Base-by-base conservation (phyloP, 1,139 yeast species). In the Lodderomyces margitis region DNA sequence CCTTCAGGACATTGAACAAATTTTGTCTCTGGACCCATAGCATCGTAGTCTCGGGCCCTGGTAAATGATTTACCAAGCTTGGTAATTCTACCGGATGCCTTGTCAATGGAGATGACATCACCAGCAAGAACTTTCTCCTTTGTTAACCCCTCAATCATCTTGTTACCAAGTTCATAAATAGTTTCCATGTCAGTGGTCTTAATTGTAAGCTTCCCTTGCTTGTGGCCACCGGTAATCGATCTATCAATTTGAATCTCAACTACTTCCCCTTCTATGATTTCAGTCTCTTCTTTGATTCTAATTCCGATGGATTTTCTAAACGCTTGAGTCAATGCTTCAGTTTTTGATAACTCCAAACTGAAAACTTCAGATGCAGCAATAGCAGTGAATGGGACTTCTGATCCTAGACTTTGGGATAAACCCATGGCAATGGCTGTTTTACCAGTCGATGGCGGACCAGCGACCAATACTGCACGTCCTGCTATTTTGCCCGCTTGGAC, bases 121-220 rank as follows among this genome's bases (percentile, higher is more conserved):
- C 99, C 99, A 2, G 98, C 98, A 55, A 92, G 78, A 24, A 94
- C 94, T 61, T 92, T 94, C 64, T 94, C 98, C 64, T 87, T 87
- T 45, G 96, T 83, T 58, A 92, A 76, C 16, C 96, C 92, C 55
- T 94, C 98, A 61, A 94, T 92, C 97, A 92, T 92, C 66, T 94
- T 92, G 60, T 86, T 85, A 46, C 98, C 98, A 56, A 94, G 75
- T 68, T 92, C 99, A 66, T 94, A 92, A 49, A 92, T 87, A 23
- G 98, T 92, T 68, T 94, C 98, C 98, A 94, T 94, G 63, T 94
- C 98, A 12, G 98, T 92, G 34, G 98, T 94, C 62, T 94, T 89
- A 59, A 94, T 91, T 20, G 98, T 94, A 57, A 94, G 76, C 62
- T 94, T 92, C 41, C 98, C 98, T 68, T 92, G 98, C 62, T 92